Evolutionary conservation across 305 asterid species (phyloP).

Genomic region (Fraxinus nigra): DNA sequence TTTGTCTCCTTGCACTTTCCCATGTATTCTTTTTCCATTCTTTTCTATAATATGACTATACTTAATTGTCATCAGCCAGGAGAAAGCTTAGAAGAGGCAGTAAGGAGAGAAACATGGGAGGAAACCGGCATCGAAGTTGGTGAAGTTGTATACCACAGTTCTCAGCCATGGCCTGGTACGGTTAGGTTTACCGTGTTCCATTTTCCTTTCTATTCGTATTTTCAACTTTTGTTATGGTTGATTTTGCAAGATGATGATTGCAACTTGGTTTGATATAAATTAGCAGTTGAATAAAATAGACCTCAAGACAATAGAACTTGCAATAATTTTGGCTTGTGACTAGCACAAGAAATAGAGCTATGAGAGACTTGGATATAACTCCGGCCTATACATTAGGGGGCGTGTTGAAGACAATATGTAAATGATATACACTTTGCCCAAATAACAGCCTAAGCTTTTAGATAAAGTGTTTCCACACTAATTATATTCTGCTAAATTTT

Average conservation of each 20-base stretch:
- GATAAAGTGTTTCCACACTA: background rate
- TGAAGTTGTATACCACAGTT: slow-evolving; percentile 87
- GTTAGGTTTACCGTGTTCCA: background rate
- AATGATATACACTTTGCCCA: background rate
- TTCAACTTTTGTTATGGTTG: background rate
- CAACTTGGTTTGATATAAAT: background rate
- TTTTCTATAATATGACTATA: background rate
- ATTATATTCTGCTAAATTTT: background rate
- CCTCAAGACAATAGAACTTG: background rate
- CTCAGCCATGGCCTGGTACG: slow-evolving; percentile 98
- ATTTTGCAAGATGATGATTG: background rate
- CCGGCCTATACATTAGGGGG: background rate
- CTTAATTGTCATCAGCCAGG: slow-evolving; percentile 62
- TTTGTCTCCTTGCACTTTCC: background rate
- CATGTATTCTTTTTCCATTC: slow-evolving; percentile 1
- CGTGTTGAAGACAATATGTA: background rate
- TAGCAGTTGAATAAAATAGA: background rate
- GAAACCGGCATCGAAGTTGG: slow-evolving; percentile 95
- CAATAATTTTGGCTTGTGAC: background rate
- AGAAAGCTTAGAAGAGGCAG: slow-evolving; percentile 96
- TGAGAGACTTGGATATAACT: background rate
- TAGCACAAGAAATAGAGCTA: background rate
- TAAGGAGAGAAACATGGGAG: slow-evolving; percentile 92
- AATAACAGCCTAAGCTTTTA: background rate
- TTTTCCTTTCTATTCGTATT: background rate